These are phyloP conservation scores for Tirmania nivea DNA, from an alignment of 495 filamentous ascomycete species.

Conservation along the genomic window DNA sequence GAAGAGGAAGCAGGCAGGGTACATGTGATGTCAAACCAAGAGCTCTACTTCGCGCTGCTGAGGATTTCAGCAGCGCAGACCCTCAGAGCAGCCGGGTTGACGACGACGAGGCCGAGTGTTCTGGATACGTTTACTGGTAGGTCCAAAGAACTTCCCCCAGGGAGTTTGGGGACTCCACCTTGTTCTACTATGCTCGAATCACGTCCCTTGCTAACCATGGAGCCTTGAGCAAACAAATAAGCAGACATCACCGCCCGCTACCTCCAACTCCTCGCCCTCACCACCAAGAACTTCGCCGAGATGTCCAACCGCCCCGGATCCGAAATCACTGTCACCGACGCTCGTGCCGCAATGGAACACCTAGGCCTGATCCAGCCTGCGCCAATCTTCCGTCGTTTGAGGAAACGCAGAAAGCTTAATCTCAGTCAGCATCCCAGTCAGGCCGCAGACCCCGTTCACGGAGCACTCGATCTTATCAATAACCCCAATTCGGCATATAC, in stretches of 20 bases:
- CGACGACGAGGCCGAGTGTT: slow-evolving; percentile 18
- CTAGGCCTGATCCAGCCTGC: slow-evolving; percentile 14
- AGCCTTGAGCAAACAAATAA: too few relatives aligned
- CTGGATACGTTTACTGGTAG: slow-evolving; percentile 12
- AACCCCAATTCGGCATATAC: not conserved
- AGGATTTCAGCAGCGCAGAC: slow-evolving; percentile 16
- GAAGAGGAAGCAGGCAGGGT: too few relatives aligned
- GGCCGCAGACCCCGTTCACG: too few relatives aligned
- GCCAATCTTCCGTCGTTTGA: slow-evolving; percentile 7
- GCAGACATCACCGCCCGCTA: slow-evolving; percentile 16
- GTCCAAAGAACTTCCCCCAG: too few relatives aligned
- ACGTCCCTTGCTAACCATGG: too few relatives aligned
- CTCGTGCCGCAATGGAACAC: slow-evolving; percentile 16
- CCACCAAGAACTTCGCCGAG: slow-evolving; percentile 16
- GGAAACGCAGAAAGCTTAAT: not conserved
- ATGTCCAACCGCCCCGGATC: slow-evolving; percentile 9
- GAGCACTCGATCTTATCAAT: not conserved
- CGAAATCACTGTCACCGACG: slow-evolving; percentile 9
- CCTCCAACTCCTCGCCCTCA: slow-evolving; percentile 15
- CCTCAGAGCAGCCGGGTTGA: slow-evolving; percentile 16
- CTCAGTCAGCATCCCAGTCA: not conserved
- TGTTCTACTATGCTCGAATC: too few relatives aligned
- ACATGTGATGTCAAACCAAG: not conserved
- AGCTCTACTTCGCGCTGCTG: slow-evolving; percentile 17
- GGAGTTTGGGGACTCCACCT: too few relatives aligned